Conservation (phyloP, 371 early-diverging fungal species). For the Apophysomyces trapeziformis region DNA sequence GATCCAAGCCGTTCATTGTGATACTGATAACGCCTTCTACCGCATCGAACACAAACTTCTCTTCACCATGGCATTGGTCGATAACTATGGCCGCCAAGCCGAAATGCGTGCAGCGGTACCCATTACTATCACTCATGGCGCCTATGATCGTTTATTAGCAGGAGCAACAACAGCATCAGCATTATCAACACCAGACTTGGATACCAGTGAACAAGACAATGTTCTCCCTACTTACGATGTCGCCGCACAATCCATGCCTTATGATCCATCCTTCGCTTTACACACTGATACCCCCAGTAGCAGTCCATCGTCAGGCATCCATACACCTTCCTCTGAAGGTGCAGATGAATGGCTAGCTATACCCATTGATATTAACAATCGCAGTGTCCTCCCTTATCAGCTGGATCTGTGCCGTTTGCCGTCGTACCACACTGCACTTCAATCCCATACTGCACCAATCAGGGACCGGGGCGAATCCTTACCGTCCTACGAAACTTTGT, state of each 20-base stretch:
- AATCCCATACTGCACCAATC: constrained; percentile 11
- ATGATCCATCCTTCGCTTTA: constrained; percentile 9
- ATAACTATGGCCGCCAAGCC: constrained; percentile 24
- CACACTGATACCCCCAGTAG: background rate
- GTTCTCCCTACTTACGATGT: constrained; percentile 21
- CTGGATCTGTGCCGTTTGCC: constrained; percentile 15
- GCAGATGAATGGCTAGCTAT: constrained; percentile 14
- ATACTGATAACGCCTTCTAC: constrained; percentile 31
- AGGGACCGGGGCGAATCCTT: background rate
- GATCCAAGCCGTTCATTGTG: constrained; percentile 31
- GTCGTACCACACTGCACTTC: constrained; percentile 19
- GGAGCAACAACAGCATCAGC: background rate
- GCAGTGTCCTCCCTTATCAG: background rate
- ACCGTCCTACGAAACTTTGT: constrained; percentile 15
- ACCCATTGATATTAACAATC: background rate
- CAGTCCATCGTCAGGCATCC: constrained; percentile 7
- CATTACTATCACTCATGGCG: constrained; percentile 23
- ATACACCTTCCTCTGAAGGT: constrained; percentile 11
- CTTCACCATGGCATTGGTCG: constrained; percentile 39
- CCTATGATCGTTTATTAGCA: background rate
- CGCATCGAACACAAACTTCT: constrained; percentile 41
- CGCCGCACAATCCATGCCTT: constrained; percentile 15
- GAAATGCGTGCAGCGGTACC: constrained; percentile 45
- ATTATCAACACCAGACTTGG: background rate
- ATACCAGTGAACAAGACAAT: background rate